Evolutionary conservation across 228 moss, liverwort and hornwort species (phyloP), one percentile per base, ranked within the genome.

Genomic region (Sphagnum fallax): DNA sequence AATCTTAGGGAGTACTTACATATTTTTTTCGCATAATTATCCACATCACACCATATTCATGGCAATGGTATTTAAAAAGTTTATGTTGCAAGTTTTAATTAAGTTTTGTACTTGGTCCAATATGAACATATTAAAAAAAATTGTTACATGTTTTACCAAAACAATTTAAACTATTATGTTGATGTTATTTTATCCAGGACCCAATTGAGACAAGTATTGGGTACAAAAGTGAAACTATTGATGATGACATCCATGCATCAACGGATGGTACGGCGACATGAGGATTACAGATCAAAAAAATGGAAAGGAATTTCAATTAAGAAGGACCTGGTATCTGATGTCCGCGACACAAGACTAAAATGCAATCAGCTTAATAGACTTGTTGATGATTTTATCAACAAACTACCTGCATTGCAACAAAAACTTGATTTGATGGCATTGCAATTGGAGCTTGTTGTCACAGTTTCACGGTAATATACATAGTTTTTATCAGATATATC

Each of bases 211-310:
- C 72, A 76, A n/a, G 71, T 67, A 47, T 64, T 61, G 0, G 76
- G 80, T 71, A 71, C 67, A 61, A 87, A 81, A 67, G 74, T 82
- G 15, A 74, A 59, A 48, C 78, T 81, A 62, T 83, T 97, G 75
- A 52, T 97, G 72, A 79, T 87, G 0, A 97, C 97, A 4, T 73
- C 91, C 6, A 80, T 91, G 71, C 87, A 89, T 14, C 97, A 97
- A 72, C 83, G 90, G 6, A 68, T 91, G 76, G 88, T 53, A 8
- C 88, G 68, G 6, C 81, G 87, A 49, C 76, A 91, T 58, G 93
- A 97, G 12, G 83, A 85, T 60, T 76, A 80, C 4, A 83, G 71
- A 53, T 80, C 5, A 48, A 81, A 80, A 12, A 90, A 79, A 6
- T 97, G 97, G 97, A 84, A 71, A 69, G 85, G 73, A n/a, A 16